Evolutionary conservation across 495 filamentous ascomycete genomes (phyloP), one percentile per base, ranked within the genome.

Genomic region (Astrothelium macrocarpum): DNA sequence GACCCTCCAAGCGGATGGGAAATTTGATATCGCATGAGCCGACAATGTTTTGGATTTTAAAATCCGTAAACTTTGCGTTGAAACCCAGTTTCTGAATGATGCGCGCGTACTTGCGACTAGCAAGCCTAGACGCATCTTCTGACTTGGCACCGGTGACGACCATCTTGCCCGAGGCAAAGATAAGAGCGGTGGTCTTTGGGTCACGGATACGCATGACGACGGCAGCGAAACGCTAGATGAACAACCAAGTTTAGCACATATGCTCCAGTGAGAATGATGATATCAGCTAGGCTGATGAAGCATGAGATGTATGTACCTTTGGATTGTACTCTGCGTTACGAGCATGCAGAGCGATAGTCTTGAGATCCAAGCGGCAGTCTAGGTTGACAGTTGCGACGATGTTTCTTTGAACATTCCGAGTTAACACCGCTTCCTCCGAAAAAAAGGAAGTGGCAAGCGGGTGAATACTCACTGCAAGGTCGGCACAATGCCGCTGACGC

Each of bases 171-270:
- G 89, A 93, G 20, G 94, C 94, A 73, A 98, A 98, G 82, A 98
- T 97, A 45, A 98, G 79, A 1, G 94, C 94, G 11, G 94, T 98
- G 1, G 94, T 98, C 82, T 98, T 98, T 28, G 94, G 94, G 68
- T 98, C 94, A 70, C 94, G 95, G 72, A 98, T 98, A 78, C 94
- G 90, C 95, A 98, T 98, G 80, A 98, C 97, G 63, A 98, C 94
- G 74, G 94, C 94, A 62, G 94, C 94, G 74, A 98, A 98, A 89
- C 94, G 94, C 94, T 97, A 85, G 36, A 74, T 60, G 32, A 70
- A 70, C 70, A 73, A 49, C 11, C n/a, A 73, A 20, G 74, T 81
- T 66, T 72, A 81, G 77, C 71, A 72, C 62, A 67, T 69, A 49
- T 11, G n/a, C n/a, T 20, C 43, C 43, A 49, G n/a, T 20, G n/a